A percentile compares a stretch with the other conserved stretches of the same genome.
Evolutionary conservation across 331 rosid species (phyloP).

Genomic region (Pyracantha coccinea): DNA sequence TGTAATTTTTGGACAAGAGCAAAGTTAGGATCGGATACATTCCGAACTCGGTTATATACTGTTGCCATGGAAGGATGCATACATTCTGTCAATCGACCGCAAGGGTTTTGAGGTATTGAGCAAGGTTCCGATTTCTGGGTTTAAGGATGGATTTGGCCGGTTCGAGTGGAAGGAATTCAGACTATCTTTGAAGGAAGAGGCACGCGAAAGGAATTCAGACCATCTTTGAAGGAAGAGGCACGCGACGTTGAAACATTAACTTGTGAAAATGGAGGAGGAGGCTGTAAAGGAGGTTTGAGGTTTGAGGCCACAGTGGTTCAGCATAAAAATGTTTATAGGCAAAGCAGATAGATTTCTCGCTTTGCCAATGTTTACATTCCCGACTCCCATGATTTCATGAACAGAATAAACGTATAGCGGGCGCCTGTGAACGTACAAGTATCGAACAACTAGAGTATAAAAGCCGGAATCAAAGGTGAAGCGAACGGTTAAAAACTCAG

Average conservation of each 20-base stretch:
- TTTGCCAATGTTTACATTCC: no score
- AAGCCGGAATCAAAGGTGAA: no score
- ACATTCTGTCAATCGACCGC: conserved; percentile 53
- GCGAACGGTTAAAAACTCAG: no score
- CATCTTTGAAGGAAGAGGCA: conserved; percentile 61
- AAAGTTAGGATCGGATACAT: background rate
- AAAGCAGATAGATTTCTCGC: background rate
- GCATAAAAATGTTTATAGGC: conserved; percentile 6
- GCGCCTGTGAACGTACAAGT: no score
- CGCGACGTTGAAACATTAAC: conserved; percentile 47
- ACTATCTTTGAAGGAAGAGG: conserved; percentile 59
- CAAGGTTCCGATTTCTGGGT: conserved; percentile 34
- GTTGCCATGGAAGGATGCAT: conserved; percentile 58
- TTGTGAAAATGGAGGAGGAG: conserved; percentile 87
- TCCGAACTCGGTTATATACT: background rate
- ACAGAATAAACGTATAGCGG: no score
- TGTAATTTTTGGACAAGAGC: background rate
- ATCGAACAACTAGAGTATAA: no score
- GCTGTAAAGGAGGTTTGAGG: conserved; percentile 47
- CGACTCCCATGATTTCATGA: no score
- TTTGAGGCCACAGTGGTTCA: conserved; percentile 63
- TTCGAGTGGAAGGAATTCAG: conserved; percentile 74
- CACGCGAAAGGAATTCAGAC: conserved; percentile 47
- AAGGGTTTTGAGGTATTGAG: conserved; percentile 75
- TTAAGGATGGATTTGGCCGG: conserved; percentile 39